Conservation (phyloP, 1,284 basidiomycete genomes). For the Trametes versicolor region DNA sequence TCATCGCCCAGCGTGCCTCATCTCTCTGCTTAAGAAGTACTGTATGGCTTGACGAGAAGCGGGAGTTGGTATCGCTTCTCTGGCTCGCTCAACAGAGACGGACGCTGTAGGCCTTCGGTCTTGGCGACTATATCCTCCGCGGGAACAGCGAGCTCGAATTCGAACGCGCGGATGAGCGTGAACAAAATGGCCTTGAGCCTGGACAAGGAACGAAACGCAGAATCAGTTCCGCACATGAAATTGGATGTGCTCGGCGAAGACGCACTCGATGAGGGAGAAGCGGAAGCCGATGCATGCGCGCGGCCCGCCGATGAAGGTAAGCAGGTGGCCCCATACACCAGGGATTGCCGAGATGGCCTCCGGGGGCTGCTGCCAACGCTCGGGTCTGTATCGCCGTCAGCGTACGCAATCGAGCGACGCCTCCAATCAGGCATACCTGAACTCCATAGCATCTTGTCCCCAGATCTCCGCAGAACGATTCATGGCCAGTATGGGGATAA, state of each 20-base stretch:
- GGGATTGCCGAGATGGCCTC: conserved; percentile 57
- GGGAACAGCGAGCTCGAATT: conserved; percentile 61
- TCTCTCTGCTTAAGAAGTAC: not conserved
- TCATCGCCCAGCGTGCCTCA: no score
- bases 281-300: conserved; percentile 74
- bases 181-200: conserved; percentile 66
- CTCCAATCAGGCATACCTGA: no score
- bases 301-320: conserved; percentile 71
- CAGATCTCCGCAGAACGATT: conserved; percentile 59
- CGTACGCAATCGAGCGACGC: no score
- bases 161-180: conserved; percentile 64
- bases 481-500: conserved; percentile 58
- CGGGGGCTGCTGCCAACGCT: conserved; percentile 61
- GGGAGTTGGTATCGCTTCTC: conserved; percentile 34
- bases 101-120: conserved; percentile 29
- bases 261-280: conserved; percentile 64
- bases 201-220: not conserved
- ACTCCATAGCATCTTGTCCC: conserved; percentile 63
- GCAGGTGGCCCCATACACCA: conserved; percentile 63
- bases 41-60: conserved; percentile 36
- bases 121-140: conserved; percentile 31
- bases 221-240: no score
- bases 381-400: no score
- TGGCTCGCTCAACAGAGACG: conserved; percentile 25
- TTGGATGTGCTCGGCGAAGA: not conserved